Base-by-base conservation (phyloP, 2,329 filamentous ascomycete genomes). In the Fusarium sp. region DNA sequence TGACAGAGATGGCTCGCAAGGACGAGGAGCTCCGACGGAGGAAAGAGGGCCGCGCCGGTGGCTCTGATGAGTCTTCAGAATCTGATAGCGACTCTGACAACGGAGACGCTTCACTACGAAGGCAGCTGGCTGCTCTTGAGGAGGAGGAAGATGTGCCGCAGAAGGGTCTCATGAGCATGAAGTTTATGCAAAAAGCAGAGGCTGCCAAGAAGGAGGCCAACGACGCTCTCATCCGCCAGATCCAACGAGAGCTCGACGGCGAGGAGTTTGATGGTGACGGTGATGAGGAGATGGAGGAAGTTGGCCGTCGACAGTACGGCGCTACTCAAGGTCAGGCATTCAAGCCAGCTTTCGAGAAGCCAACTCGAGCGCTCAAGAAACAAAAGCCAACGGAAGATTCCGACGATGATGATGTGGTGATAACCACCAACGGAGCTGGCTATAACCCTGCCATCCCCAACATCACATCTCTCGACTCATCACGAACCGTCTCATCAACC, bases 111-210 rank as follows among this genome's bases (percentile, higher is more conserved):
- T 86, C 85, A 12, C 81, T 92, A 47, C 84, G 83, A 88, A 58
- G 85, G 84, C 69, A 85, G 70, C 76, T 86, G 8, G 84, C 84
- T 17, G 82, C 84, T 20, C 83, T 86, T 11, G 84, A 85, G 37
- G 80, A 84, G 10, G 84, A 87, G 15, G 87, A 89, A 25, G 84
- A 84, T n/a, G 85, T 81, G 20, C 89, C 89, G 0, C 87, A 89
- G 75, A 92, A 92, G 15, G 92, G 90, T 76, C 85, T 99, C 8
- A 91, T 94, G 82, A 89, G 90, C 61, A 95, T 99, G 92, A 94
- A 94, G 70, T 99, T 99, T 81, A 98, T 99, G 97, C 91, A 93
- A 78, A 95, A 93, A 75, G 94, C 95, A 2, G 95, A 98, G 79
- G 93, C 92, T 32, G 88, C 91, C 40, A 91, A 91, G 78, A 95